Conservation (phyloP, 106 monocot genomes). For the Iris macrosiphon region DNA sequence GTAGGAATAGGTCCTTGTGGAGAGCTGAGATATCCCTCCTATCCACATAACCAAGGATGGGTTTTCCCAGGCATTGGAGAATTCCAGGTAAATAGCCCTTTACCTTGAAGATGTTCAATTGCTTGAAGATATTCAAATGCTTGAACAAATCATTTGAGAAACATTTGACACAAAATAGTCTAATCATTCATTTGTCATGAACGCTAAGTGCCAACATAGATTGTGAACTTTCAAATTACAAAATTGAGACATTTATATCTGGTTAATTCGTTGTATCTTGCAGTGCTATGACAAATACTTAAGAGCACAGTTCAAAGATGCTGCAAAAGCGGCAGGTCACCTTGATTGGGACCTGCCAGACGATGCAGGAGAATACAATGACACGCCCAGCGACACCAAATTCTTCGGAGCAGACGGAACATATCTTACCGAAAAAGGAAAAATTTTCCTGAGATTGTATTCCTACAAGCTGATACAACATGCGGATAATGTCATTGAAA, state of each 20-base stretch:
- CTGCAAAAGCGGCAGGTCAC: constrained; percentile 35
- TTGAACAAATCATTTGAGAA: too few species aligned
- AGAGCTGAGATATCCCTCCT: constrained; percentile 68
- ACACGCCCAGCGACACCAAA: constrained; percentile 29
- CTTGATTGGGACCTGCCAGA: constrained; percentile 51
- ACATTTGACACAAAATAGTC: too few species aligned
- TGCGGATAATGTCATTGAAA: constrained; percentile 45
- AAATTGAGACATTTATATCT: too few species aligned
- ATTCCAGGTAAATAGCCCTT: constrained; percentile 27
- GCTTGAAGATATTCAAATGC: too few species aligned
- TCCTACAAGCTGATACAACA: constrained; percentile 56
- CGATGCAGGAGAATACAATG: constrained; percentile 62
- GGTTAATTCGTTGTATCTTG: too few species aligned
- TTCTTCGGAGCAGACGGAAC: constrained; percentile 42
- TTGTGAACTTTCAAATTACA: too few species aligned
- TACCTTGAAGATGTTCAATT: background rate
- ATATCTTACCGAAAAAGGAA: constrained; percentile 27
- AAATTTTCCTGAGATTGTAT: constrained; percentile 67
- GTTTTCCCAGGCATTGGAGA: constrained; percentile 61
- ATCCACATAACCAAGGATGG: constrained; percentile 49
- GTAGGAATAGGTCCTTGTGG: constrained; percentile 61
- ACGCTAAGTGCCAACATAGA: too few species aligned
- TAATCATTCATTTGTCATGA: too few species aligned
- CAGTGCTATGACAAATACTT: constrained; percentile 66
- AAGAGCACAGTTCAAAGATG: constrained; percentile 29